These are phyloP conservation scores for Trifolium repens DNA, from an alignment of 306 rosid species.

Conservation along the genomic window DNA sequence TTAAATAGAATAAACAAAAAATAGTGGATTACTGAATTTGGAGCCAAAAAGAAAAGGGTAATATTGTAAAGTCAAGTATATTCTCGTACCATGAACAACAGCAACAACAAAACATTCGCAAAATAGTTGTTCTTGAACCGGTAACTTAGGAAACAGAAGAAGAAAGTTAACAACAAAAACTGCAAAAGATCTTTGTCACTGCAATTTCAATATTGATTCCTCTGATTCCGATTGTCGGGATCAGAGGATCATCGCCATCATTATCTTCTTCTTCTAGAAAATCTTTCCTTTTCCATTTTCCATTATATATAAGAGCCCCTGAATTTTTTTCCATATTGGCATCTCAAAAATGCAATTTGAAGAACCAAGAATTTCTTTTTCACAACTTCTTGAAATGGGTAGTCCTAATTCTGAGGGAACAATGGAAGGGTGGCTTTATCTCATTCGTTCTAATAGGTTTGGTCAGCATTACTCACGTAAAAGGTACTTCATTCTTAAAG, in stretches of 20 bases:
- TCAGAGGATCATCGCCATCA: conserved; percentile 60
- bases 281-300: not conserved
- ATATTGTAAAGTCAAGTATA: conserved; percentile 25
- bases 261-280: not conserved
- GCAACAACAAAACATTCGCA: conserved; percentile 42
- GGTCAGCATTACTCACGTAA: conserved; percentile 67
- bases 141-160: conserved; percentile 42
- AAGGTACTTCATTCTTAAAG: conserved; percentile 71
- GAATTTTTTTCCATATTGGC: not conserved
- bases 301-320: not conserved
- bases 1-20: not conserved
- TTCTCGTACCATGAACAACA: not conserved
- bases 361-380: not conserved
- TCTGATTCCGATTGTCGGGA: conserved; percentile 70
- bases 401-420: conserved; percentile 44
- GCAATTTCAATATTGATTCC: conserved; percentile 58
- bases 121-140: conserved; percentile 53
- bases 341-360: conserved; percentile 26
- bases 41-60: conserved; percentile 41
- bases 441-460: conserved; percentile 62
- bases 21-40: not conserved
- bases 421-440: conserved; percentile 94
- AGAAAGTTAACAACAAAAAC: not conserved
- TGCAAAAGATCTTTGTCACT: conserved; percentile 35
- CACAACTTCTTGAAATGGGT: not conserved